A percentile compares a stretch with the other conserved stretches of the same genome.
phyloP scores from a whole-genome alignment of 2,329 filamentous ascomycete genomes.

The Diaporthe australafricana region DNA sequence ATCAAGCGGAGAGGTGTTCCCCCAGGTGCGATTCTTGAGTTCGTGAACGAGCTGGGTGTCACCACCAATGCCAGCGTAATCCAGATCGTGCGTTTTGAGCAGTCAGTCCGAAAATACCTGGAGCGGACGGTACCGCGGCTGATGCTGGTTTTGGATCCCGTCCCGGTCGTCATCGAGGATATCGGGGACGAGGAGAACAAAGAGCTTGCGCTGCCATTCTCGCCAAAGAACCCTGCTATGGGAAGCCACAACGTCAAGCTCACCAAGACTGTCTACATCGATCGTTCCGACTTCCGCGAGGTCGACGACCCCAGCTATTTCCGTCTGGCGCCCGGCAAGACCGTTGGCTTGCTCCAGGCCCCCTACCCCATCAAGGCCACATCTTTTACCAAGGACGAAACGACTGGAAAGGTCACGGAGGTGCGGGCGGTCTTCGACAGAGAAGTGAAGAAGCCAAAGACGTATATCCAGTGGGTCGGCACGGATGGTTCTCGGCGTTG shows the following conservation, averaged over 20 bases:
- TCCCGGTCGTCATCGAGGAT: slow-evolving; percentile 85
- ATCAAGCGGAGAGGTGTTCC: slow-evolving; percentile 88
- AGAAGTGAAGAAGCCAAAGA: slow-evolving; percentile 48
- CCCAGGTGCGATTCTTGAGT: slow-evolving; percentile 87
- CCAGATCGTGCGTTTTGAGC: slow-evolving; percentile 84
- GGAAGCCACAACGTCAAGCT: slow-evolving; percentile 56
- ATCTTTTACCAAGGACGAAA: slow-evolving; percentile 70
- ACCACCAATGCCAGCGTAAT: slow-evolving; percentile 86
- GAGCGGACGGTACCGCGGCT: slow-evolving; percentile 89
- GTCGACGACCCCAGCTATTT: slow-evolving; percentile 76
- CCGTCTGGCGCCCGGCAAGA: slow-evolving; percentile 75
- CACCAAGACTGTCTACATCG: slow-evolving; percentile 76
- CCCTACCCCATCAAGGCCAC: slow-evolving; percentile 73
- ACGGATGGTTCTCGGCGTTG: slow-evolving; percentile 37
- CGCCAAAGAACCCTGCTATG: slow-evolving; percentile 47
- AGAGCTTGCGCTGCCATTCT: slow-evolving; percentile 78
- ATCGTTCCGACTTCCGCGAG: slow-evolving; percentile 77
- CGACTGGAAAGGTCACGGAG: slow-evolving; percentile 54
- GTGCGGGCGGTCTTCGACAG: slow-evolving; percentile 40
- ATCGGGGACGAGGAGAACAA: slow-evolving; percentile 72
- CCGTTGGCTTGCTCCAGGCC: slow-evolving; percentile 74
- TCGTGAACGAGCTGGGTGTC: slow-evolving; percentile 91
- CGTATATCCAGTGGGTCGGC: slow-evolving; percentile 73
- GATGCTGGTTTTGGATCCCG: slow-evolving; percentile 89
- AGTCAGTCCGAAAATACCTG: slow-evolving; percentile 85